phyloP scores from a whole-genome alignment of 768 basidiomycete genomes.

The Boletus sp. region DNA sequence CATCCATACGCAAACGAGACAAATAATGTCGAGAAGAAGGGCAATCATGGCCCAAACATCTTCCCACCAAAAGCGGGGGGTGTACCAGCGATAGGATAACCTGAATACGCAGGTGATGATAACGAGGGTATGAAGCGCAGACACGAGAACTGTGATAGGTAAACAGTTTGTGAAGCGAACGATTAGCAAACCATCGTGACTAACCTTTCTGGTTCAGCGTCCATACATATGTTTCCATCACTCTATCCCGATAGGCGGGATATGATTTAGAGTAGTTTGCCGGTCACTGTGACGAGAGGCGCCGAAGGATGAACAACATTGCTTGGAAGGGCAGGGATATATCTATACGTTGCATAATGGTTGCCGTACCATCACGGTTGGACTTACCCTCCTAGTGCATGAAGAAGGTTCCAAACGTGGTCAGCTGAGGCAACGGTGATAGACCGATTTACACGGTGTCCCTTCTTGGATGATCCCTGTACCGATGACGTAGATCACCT shows the following conservation, averaged over 20 bases:
- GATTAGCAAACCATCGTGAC: background rate
- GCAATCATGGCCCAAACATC: background rate
- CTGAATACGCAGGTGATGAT: background rate
- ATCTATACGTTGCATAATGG: background rate
- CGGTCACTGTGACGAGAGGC: no score
- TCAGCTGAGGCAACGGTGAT: no score
- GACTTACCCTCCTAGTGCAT: no score
- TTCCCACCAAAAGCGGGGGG: conserved; percentile 3
- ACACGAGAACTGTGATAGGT: background rate
- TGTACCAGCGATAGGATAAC: background rate
- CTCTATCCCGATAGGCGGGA: background rate
- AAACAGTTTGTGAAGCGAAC: background rate
- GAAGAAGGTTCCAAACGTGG: no score
- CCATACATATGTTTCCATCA: background rate
- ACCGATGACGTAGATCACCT: no score
- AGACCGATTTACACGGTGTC: no score
- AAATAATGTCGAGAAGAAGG: background rate
- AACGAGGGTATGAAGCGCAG: background rate
- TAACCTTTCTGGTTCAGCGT: background rate
- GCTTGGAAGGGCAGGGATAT: background rate
- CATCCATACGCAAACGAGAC: background rate
- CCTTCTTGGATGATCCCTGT: no score
- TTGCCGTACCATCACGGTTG: background rate
- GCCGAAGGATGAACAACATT: background rate
- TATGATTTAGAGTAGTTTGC: background rate